Base-by-base conservation (phyloP, 2,329 filamentous ascomycete genomes). In the Amauroascus verrucosus region DNA sequence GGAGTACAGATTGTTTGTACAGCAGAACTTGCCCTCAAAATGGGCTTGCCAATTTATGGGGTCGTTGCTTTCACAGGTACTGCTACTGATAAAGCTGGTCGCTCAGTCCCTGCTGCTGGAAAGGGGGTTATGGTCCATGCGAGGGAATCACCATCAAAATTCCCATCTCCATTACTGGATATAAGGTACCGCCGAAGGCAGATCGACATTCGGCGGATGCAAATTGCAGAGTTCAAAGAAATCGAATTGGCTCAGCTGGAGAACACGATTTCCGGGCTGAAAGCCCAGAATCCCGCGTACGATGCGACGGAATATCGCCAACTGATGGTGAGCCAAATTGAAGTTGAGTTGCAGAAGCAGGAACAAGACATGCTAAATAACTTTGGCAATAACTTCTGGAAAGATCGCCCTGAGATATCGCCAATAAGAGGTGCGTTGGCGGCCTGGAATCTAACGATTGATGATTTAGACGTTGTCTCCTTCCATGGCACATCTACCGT, bases 401-500 rank as follows among this genome's bases (percentile, higher is more conserved):
- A 60, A 3, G 59, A 62, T 58, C 54, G 61, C 30, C 44, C 55
- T 9, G 38, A 51, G n/a, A 63, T 71, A 20, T 63, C 69, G 6
- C 68, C 69, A 1, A 49, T 73, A n/a, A 60, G 65, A 2, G 67
- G 60, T 11, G 63, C 68, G 1, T 61, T 73, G 0, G 65, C 68
- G 2, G 60, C 61, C 1, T 72, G 67, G 67, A 63, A 64, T 20
- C 57, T 73, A 1, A 65, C 64, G 0, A 59, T 70, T 24, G 66
- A 73, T 55, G 71, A 74, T 49, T 56, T 74, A 18, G 54, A 57
- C 9, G 63, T 73, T 5, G 67, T 63, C 1, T 70, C 64, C 0
- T 58, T 73, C 9, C 71, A 73, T 56, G 70, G 69, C n/a, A 74
- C 70, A 1, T 70, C 66, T 1, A 73, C 71, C 0, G 54, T 59